Conservation (phyloP, 2,329 filamentous ascomycete species). For the Aureobasidium melanogenum region DNA sequence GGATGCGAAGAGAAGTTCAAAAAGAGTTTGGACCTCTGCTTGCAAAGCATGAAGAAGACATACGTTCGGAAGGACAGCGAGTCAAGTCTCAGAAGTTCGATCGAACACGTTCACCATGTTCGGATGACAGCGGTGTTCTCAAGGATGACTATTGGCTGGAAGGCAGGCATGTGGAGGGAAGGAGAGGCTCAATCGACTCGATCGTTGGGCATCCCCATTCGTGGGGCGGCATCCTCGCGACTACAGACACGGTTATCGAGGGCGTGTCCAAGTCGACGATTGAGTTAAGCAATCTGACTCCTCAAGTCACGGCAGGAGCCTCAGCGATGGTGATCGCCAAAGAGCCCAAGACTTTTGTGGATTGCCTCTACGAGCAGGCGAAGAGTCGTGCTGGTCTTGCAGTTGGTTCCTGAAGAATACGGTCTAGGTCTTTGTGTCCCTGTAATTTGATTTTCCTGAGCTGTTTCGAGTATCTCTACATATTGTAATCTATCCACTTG, state of each 20-base stretch:
- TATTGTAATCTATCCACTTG: not conserved
- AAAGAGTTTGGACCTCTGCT: constrained; percentile 37
- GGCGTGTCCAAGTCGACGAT: constrained; percentile 19
- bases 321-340: constrained; percentile 24
- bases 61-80: constrained; percentile 3
- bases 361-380: constrained; percentile 22
- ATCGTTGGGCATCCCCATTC: constrained; percentile 16
- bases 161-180: constrained; percentile 1
- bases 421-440: not conserved
- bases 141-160: constrained; percentile 19
- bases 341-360: constrained; percentile 34
- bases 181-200: not conserved
- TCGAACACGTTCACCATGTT: constrained; percentile 3
- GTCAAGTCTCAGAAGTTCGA: constrained; percentile 5
- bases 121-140: constrained; percentile 16
- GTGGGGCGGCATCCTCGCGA: constrained; percentile 29
- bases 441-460: not conserved
- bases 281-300: constrained; percentile 19
- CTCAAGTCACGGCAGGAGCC: constrained; percentile 12
- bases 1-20: constrained; percentile 37
- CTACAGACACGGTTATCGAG: constrained; percentile 26
- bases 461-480: not conserved
- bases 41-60: constrained; percentile 18
- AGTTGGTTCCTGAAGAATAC: not conserved
- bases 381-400: constrained; percentile 8